Percentiles rank a stretch among this genome's conserved stretches.
Evolutionary conservation across 345 rosid genomes (phyloP).

Genomic region (Garcia nutans): DNA sequence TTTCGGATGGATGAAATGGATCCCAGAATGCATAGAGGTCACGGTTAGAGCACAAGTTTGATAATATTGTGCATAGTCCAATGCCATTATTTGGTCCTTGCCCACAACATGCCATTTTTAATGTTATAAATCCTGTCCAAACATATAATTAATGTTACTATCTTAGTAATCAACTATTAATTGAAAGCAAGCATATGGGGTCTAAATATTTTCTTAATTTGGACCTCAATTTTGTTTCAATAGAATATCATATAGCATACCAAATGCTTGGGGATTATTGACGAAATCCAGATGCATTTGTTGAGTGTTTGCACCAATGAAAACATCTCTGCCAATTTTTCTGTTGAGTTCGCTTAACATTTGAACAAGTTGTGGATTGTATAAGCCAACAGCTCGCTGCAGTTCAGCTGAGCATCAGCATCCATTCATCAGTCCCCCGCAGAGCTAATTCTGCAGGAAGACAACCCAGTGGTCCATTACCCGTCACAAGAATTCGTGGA

Average conservation of each 20-base stretch:
- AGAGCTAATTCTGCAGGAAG: conserved; percentile 68
- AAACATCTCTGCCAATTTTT: conserved; percentile 50
- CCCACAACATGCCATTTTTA: conserved; percentile 41
- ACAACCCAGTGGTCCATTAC: conserved; percentile 84
- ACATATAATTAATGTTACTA: too few species aligned
- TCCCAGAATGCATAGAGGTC: conserved; percentile 27
- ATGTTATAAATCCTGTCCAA: conserved; percentile 62
- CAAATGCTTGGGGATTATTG: conserved; percentile 56
- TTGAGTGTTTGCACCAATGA: conserved; percentile 52
- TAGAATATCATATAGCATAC: conserved; percentile 30
- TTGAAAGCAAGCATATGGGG: too few species aligned
- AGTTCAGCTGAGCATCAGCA: conserved; percentile 55
- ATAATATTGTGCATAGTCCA: conserved; percentile 19
- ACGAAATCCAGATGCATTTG: conserved; percentile 58
- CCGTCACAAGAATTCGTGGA: conserved; percentile 75
- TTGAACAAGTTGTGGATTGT: conserved; percentile 55
- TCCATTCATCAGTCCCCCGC: conserved; percentile 51
- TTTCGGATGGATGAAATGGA: conserved; percentile 72
- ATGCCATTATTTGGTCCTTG: conserved; percentile 27
- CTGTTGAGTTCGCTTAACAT: conserved; percentile 51
- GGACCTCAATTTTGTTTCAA: too few species aligned
- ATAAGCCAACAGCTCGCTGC: conserved; percentile 54
- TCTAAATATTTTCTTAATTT: too few species aligned
- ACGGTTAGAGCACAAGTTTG: conserved; percentile 21
- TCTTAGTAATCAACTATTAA: too few species aligned